These are phyloP conservation scores for Elaeis oleifera DNA, from an alignment of 202 grass and related monocot genomes.

Conservation along the genomic window DNA sequence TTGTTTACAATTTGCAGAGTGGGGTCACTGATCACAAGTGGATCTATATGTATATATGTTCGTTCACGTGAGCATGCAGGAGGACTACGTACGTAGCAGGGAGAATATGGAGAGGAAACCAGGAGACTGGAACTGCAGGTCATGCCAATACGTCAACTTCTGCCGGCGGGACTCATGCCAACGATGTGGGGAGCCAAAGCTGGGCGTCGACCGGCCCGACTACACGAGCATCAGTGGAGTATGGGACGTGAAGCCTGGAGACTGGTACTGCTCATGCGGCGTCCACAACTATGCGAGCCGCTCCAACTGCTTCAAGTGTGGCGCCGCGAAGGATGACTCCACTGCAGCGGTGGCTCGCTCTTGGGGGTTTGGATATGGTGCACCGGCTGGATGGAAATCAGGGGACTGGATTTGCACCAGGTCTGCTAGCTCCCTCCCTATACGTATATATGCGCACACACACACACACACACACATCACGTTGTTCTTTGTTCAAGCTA, in stretches of 20 bases:
- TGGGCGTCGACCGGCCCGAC: constrained; percentile 1
- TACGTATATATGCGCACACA: too few relatives aligned
- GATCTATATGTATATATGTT: constrained; percentile 5
- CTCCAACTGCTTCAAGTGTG: constrained; percentile 73
- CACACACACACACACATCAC: too few relatives aligned
- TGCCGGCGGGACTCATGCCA: constrained; percentile 85
- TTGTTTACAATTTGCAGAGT: too few relatives aligned
- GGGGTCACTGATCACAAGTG: not conserved
- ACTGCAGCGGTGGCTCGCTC: constrained; percentile 24
- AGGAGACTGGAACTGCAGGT: constrained; percentile 88
- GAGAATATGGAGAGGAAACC: constrained; percentile 52
- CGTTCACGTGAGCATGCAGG: constrained; percentile 30
- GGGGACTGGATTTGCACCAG: constrained; percentile 95
- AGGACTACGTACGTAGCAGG: not conserved
- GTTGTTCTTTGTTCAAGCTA: too few relatives aligned
- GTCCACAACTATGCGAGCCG: constrained; percentile 95
- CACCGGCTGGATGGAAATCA: constrained; percentile 50
- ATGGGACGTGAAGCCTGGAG: constrained; percentile 57
- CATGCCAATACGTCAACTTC: constrained; percentile 87
- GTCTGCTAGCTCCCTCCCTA: constrained; percentile 5
- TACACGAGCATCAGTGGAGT: not conserved
- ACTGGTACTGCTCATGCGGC: constrained; percentile 94
- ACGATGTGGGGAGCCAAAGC: constrained; percentile 35
- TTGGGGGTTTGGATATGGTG: constrained; percentile 13
- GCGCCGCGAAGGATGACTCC: constrained; percentile 41